Conservation (phyloP, 1,284 basidiomycete genomes). For the Pseudozyma sp. region DNA sequence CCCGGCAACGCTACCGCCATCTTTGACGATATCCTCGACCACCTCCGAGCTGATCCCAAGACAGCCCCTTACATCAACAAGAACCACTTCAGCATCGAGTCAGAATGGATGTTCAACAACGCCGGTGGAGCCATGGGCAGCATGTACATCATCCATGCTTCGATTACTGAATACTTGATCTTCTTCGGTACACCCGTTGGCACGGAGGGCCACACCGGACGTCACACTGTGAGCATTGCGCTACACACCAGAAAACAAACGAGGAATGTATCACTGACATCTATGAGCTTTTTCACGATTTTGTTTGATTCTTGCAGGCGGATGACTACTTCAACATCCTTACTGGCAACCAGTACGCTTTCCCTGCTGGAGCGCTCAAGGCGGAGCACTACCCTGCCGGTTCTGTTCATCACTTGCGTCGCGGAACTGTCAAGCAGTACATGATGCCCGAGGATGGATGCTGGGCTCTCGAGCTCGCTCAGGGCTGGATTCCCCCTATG, state of each 20-base stretch:
- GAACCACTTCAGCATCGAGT: conserved; percentile 64
- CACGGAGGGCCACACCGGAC: conserved; percentile 93
- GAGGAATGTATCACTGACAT: not conserved
- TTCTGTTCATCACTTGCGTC: conserved; percentile 82
- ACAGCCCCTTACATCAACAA: conserved; percentile 59
- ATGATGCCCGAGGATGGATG: conserved; percentile 91
- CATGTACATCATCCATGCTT: conserved; percentile 97
- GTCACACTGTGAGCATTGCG: conserved; percentile 76
- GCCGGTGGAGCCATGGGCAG: conserved; percentile 97
- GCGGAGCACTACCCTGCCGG: conserved; percentile 87
- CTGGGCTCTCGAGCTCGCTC: conserved; percentile 93
- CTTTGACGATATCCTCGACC: conserved; percentile 62
- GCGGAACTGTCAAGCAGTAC: conserved; percentile 93
- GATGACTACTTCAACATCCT: conserved; percentile 99
- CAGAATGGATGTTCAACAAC: conserved; percentile 97
- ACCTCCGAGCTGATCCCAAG: conserved; percentile 58
- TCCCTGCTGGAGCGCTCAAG: conserved; percentile 80
- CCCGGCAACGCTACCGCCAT: conserved; percentile 60
- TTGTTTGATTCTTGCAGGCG: conserved; percentile 70
- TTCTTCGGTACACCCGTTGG: conserved; percentile 96
- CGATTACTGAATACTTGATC: conserved; percentile 81
- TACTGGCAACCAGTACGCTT: conserved; percentile 91
- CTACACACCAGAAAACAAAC: not conserved
- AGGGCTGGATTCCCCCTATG: conserved; percentile 74
- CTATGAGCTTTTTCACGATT: not conserved